Conservation (phyloP, 345 rosid species). For the Balakata baccata region DNA sequence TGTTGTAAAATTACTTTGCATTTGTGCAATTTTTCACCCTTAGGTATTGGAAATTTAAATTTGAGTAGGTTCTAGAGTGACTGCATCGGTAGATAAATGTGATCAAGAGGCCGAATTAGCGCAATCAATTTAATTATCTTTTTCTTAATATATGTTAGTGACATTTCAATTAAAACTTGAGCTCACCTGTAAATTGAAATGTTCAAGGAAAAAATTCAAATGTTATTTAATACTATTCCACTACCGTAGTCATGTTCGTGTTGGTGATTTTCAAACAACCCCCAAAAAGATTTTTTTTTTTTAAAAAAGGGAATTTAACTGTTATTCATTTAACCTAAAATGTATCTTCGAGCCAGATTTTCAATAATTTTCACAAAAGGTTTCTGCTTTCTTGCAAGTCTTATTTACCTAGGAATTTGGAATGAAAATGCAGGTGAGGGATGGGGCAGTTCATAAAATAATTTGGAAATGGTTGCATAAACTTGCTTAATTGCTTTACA, state of each 20-base stretch:
- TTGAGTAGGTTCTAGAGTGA: neutral
- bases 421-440: no score
- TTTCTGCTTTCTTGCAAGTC: no score
- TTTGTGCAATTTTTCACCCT: neutral
- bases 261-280: no score
- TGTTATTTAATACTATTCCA: neutral
- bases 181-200: neutral
- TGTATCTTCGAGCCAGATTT: no score
- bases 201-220: neutral
- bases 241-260: no score
- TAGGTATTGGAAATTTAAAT: neutral
- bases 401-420: no score
- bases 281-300: no score
- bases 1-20: constrained; percentile 9
- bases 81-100: neutral
- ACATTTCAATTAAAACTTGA: neutral
- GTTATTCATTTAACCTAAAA: no score
- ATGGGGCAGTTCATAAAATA: neutral
- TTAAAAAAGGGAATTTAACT: no score
- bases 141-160: neutral
- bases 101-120: neutral
- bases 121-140: neutral
- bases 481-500: constrained; percentile 2
- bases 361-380: no score
- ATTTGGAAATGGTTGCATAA: neutral